Base-by-base conservation (phyloP, 1,284 basidiomycete genomes). In the Mycena sp. region DNA sequence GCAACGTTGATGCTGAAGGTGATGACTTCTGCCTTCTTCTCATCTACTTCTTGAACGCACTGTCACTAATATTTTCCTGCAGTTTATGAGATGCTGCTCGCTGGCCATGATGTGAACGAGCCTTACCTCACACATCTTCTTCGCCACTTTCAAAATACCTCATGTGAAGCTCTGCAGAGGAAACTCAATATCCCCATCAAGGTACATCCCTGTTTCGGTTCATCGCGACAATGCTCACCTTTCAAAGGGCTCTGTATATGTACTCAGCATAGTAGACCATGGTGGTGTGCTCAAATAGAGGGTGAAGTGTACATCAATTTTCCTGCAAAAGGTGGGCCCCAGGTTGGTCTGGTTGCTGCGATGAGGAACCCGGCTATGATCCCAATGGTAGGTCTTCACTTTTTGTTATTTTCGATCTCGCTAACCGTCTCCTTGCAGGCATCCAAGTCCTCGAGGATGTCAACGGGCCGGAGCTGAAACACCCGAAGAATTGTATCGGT, bases 261-360 rank as follows among this genome's bases (percentile, higher is more conserved):
- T 73, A 2, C 65, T 64, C 50, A 72, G 73, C 6, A 68, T 74
- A 4, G 67, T 67, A 17, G 73, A 74, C n/a, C 46, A 71, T 45
- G 51, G 57, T 7, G 68, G 67, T 4, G 58, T 67, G 11, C 58
- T 74, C 12, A 52, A 65, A 16, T n/a, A n/a, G 71, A 70, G 17
- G 63, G 69, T 17, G 68, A 74, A 46, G 71, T 74, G 12, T 73
- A 69, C 52, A 59, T 74, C 21, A 71, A 73, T 56, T 28, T 72
- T 10, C 61, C 70, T 6, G 19, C 41, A 2, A 58, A 63, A 38
- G 67, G 64, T 12, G 70, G 69, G 10, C 54, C 67, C 5, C 57
- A 69, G 25, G 59, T 67, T 17, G 68, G 69, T 6, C 35, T 48
- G 2, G 63, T 74, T 17, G 51, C 70, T 5, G 64, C 70, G 14